These are phyloP conservation scores for Globisporangium irregulare DNA, from an alignment of 352 stramenopile genomes.

Conservation along the genomic window DNA sequence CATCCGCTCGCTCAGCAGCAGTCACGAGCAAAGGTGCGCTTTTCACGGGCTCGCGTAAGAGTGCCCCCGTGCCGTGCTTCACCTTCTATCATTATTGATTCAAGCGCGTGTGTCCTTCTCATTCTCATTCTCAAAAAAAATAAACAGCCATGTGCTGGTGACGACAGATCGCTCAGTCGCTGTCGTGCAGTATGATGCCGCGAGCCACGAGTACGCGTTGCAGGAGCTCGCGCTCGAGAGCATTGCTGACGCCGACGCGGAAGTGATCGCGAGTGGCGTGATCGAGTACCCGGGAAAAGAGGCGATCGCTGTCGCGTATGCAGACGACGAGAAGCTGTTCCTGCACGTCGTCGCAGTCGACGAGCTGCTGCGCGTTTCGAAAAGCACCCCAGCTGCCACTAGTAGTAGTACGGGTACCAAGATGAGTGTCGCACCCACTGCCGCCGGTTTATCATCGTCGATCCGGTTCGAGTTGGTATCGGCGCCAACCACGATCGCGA, in stretches of 20 bases:
- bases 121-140: neutral
- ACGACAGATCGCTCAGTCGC: slow-evolving; percentile 62
- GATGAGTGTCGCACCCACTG: neutral
- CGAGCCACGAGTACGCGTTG: slow-evolving; percentile 31
- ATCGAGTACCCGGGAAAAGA: slow-evolving; percentile 38
- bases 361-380: neutral
- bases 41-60: neutral
- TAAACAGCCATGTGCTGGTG: slow-evolving; percentile 52
- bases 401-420: neutral
- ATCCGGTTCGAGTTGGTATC: slow-evolving; percentile 56
- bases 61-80: neutral
- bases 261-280: slow-evolving; percentile 45
- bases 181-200: slow-evolving; percentile 31
- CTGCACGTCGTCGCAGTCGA: slow-evolving; percentile 27
- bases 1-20: slow-evolving; percentile 47
- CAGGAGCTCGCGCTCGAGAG: slow-evolving; percentile 34
- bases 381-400: neutral
- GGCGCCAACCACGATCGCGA: slow-evolving; percentile 52
- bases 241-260: slow-evolving; percentile 18
- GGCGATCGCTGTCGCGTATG: slow-evolving; percentile 51
- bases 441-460: slow-evolving; percentile 9
- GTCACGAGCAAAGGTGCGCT: slow-evolving; percentile 31
- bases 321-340: slow-evolving; percentile 32
- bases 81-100: neutral
- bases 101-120: neutral